Conservation (phyloP, 768 basidiomycete genomes). For the Polyporus arcularius region DNA sequence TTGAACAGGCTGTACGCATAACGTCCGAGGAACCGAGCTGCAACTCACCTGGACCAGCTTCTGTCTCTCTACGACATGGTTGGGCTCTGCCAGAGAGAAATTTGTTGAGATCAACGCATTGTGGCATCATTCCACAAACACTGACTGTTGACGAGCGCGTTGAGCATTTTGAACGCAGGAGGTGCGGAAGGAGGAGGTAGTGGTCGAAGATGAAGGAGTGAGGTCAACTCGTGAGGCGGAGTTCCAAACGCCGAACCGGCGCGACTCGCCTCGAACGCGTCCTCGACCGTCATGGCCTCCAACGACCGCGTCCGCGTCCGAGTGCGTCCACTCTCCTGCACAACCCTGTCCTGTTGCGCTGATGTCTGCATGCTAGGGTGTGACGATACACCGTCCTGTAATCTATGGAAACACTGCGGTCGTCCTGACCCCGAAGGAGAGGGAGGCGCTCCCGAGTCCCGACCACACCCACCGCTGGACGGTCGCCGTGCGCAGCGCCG, state of each 20-base stretch:
- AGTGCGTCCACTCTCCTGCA: slow-evolving; percentile 48
- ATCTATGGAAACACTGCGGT: slow-evolving; percentile 95
- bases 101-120: slow-evolving; percentile 6
- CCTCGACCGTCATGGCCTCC: slow-evolving; percentile 45
- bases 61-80: slow-evolving; percentile 67
- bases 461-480: slow-evolving; percentile 98
- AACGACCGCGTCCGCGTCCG: slow-evolving; percentile 78
- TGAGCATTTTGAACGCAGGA: slow-evolving; percentile 52
- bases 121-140: not conserved
- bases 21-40: not conserved
- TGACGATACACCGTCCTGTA: slow-evolving; percentile 86
- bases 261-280: slow-evolving; percentile 40
- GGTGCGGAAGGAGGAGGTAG: slow-evolving; percentile 41
- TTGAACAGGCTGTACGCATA: not conserved
- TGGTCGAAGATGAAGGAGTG: slow-evolving; percentile 17
- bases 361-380: slow-evolving; percentile 52
- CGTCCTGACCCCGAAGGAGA: slow-evolving; percentile 74
- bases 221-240: slow-evolving; percentile 26
- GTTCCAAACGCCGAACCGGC: slow-evolving; percentile 34
- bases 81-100: slow-evolving; percentile 49
- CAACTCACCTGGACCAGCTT: slow-evolving; percentile 60
- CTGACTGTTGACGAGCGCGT: slow-evolving; percentile 68
- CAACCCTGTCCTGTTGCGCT: slow-evolving; percentile 12
- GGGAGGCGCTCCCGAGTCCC: slow-evolving; percentile 49
- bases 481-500: slow-evolving; percentile 88